Conservation (phyloP, 1,284 basidiomycete genomes). For the Naganishia albida region DNA sequence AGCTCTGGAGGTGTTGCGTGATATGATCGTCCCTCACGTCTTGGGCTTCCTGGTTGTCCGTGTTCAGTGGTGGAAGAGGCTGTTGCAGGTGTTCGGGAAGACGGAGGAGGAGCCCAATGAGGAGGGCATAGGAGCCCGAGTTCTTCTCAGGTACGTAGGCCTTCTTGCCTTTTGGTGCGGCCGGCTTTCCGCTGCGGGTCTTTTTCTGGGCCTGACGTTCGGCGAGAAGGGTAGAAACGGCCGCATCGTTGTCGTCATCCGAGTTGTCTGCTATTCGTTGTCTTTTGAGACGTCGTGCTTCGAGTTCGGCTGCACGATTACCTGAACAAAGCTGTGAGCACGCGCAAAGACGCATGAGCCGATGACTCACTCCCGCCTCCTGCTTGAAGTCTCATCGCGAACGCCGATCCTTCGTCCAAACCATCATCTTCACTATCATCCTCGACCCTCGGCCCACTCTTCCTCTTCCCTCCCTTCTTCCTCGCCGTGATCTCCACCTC, state of each 20-base stretch:
- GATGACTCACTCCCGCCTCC: constrained; percentile 19
- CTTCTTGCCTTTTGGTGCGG: constrained; percentile 35
- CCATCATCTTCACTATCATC: constrained; percentile 12
- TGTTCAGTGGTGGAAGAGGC: constrained; percentile 27
- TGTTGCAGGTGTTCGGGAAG: constrained; percentile 25
- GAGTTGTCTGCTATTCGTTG: constrained; percentile 30
- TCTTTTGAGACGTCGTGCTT: constrained; percentile 33
- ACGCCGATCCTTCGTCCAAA: constrained; percentile 5
- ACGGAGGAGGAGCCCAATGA: constrained; percentile 46
- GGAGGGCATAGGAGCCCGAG: constrained; percentile 50
- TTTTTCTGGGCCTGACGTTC: constrained; percentile 27
- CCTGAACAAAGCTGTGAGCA: background rate
- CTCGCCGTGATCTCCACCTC: background rate
- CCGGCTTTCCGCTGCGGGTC: constrained; percentile 18
- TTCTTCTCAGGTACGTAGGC: constrained; percentile 46
- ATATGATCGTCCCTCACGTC: constrained; percentile 36
- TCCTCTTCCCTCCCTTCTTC: background rate
- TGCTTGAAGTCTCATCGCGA: constrained; percentile 15
- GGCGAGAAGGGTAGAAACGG: constrained; percentile 3
- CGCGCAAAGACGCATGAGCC: background rate
- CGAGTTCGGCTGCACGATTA: constrained; percentile 10
- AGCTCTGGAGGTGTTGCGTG: constrained; percentile 30
- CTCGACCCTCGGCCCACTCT: background rate
- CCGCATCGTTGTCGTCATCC: constrained; percentile 20
- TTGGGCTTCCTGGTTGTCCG: constrained; percentile 39